Evolutionary conservation across 441 rosid species (phyloP), one percentile per base, ranked within the genome.

Genomic region (Adansonia gregorii): DNA sequence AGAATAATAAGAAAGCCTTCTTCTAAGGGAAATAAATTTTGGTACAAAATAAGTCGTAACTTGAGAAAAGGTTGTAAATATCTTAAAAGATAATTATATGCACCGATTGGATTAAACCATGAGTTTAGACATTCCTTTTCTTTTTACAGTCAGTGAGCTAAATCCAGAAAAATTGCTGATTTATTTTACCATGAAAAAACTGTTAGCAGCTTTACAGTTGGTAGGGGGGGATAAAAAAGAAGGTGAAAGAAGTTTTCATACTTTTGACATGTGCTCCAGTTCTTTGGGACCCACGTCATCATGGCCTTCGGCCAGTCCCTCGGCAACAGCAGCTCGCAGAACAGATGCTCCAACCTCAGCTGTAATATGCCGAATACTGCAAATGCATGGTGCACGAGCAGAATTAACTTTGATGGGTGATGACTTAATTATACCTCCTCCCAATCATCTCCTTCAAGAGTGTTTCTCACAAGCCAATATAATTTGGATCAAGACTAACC

Each of bases 311-410:
- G 97, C 99, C 76, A 92, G 46, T 56, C 80, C 91, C 79, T 94
- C 98, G 6, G 85, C 83, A 56, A 94, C 91, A 6, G 99, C 98
- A 77, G 98, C 91, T 83, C 84, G 87, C 72, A 96, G 71, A 83
- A 96, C 99, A 66, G 99, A 97, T 12, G 99, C 95, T 58, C 97
- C 99, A 2, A 96, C 99, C 87, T 96, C 97, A 4, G 96, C 94
- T 9, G 98, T 92, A 63, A 94, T 91, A 78, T 92, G 83, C 64
- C 98, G 87, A 68, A 94, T 94, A 74, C 98, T 94, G 93, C 88
- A 88, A 74, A 97, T 94, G 93, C 88, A 88, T 78, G 56, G 78
- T 60, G 24, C 60, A 68, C 20, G 46, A 31, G 17, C 67, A 48
- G 31, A 69, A 72, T 56, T 11, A 58, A 58, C 10, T 52, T 17